A percentile compares a stretch with the other conserved stretches of the same genome.
These are phyloP conservation scores for Geranium brycei DNA, from an alignment of 345 rosid species.

Conservation along the genomic window DNA sequence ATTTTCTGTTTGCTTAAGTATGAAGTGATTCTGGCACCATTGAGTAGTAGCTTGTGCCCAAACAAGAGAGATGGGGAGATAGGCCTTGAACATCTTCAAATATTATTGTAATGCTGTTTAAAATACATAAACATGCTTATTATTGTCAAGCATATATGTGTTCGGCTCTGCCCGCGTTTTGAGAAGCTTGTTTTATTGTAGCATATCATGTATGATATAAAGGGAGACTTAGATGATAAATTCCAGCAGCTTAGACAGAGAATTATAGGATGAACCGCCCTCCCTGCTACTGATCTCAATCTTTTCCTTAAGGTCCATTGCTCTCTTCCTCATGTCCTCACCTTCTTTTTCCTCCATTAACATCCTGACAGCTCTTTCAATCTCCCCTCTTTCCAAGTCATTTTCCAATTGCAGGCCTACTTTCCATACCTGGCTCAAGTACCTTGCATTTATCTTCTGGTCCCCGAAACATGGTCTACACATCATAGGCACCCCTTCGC, in stretches of 20 bases:
- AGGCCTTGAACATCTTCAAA: no score
- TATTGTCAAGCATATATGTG: no score
- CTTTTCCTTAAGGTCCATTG: conserved; percentile 12
- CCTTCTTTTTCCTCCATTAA: conserved; percentile 19
- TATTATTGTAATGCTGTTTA: no score
- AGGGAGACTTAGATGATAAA: neutral
- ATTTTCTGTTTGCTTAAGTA: no score
- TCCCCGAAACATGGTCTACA: conserved; percentile 27
- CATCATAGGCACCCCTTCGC: conserved; percentile 31
- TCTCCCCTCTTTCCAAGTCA: conserved; percentile 16
- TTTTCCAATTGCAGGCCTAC: conserved; percentile 17
- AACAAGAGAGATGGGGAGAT: no score
- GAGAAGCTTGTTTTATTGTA: no score
- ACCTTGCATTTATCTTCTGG: conserved; percentile 20
- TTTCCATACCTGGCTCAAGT: conserved; percentile 18
- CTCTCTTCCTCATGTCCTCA: conserved; percentile 12
- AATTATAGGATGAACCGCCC: conserved; percentile 15
- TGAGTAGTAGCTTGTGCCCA: no score
- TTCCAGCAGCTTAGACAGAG: conserved; percentile 5
- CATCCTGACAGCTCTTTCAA: conserved; percentile 10
- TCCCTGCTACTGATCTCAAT: conserved; percentile 1
- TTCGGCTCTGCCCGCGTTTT: no score
- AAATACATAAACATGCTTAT: no score
- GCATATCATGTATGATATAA: no score
- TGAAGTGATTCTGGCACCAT: no score